Percentiles rank a stretch among this genome's conserved stretches.
These are phyloP conservation scores for Somion occarium DNA, from an alignment of 1,284 basidiomycete genomes.

Conservation along the genomic window DNA sequence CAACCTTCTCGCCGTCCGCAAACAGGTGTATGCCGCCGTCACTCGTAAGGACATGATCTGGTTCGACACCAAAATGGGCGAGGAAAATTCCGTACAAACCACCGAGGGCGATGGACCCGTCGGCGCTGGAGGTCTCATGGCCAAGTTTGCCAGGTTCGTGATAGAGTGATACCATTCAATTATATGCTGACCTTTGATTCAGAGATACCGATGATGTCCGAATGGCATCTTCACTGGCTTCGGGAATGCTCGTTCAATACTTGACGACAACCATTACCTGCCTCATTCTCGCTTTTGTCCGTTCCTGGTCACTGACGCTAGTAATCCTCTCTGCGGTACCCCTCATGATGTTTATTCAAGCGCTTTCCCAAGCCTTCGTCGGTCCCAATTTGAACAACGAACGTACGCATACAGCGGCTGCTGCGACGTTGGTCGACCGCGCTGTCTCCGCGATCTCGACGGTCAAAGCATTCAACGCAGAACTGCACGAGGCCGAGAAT, in stretches of 20 bases:
- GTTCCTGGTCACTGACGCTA: constrained; percentile 82
- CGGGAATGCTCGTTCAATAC: constrained; percentile 79
- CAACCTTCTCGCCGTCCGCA: constrained; percentile 68
- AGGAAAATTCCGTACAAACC: constrained; percentile 44
- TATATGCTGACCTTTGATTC: constrained; percentile 4
- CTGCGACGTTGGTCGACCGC: constrained; percentile 78
- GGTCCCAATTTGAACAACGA: constrained; percentile 68
- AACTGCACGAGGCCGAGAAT: constrained; percentile 51
- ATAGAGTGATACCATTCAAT: constrained; percentile 6
- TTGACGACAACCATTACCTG: constrained; percentile 77
- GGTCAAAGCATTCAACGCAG: constrained; percentile 94
- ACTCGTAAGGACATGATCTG: constrained; percentile 75
- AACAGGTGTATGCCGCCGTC: constrained; percentile 68
- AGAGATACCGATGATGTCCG: constrained; percentile 96
- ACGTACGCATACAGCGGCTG: constrained; percentile 61
- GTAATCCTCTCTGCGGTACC: constrained; percentile 93
- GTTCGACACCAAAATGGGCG: constrained; percentile 84
- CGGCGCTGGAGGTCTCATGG: constrained; percentile 92
- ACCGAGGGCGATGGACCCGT: constrained; percentile 50
- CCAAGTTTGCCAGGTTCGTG: constrained; percentile 83
- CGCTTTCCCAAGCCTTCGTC: constrained; percentile 66
- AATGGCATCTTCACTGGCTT: constrained; percentile 73
- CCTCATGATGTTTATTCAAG: constrained; percentile 71
- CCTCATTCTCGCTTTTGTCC: constrained; percentile 77
- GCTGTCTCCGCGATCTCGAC: constrained; percentile 80